Base-by-base conservation (phyloP, 768 basidiomycete genomes). In the Butyriboletus loyo region DNA sequence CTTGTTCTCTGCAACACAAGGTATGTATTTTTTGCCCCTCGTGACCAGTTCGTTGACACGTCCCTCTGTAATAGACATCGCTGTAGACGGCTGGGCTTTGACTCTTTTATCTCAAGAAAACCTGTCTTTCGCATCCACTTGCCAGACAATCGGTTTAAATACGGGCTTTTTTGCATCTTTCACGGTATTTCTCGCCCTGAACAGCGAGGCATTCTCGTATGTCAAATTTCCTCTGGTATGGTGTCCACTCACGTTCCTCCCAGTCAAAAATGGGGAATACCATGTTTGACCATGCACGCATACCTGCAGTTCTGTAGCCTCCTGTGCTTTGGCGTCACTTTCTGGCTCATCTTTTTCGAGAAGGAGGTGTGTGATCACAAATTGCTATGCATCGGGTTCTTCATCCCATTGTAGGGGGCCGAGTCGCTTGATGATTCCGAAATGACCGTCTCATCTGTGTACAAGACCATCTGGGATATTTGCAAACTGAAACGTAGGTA, bases 181-280 rank as follows among this genome's bases (percentile, higher is more conserved):
- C 66, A 99, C 97, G 8, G 93, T 98, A 7, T 98, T 98, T 66
- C 80, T 99, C 37, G 97, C 97, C 0, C 84, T 99, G 66, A 99
- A 98, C 66, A 94, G 92, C 58, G 87, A 92, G 62, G 86, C 88
- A 24, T 99, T 99, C 65, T 82, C 85, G 89, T 91, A 62, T 41
- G 83, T 73, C 5, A 4, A 34, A 42, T 31, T 9, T 42, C 41
- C 31, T 32, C 40, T 21, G 42, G 11, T 43, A 22, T 54, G 22
- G 24, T 32, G 13, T 54, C 17, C 27, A 38, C 53, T 66, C 14
- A 63, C 41, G 14, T 38, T n/a, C 14, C 19, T 37, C 37, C 35
- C 53, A 91, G 87, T 36, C 66, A 75, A 54, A 90, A 78, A 72
- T 91, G 89, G 88, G 87, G 88, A 40, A 74, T 90, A 21, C 88